A percentile compares a stretch with the other conserved stretches of the same genome.
Conservation (phyloP, 441 rosid genomes). For the Macaranga tanarius region DNA sequence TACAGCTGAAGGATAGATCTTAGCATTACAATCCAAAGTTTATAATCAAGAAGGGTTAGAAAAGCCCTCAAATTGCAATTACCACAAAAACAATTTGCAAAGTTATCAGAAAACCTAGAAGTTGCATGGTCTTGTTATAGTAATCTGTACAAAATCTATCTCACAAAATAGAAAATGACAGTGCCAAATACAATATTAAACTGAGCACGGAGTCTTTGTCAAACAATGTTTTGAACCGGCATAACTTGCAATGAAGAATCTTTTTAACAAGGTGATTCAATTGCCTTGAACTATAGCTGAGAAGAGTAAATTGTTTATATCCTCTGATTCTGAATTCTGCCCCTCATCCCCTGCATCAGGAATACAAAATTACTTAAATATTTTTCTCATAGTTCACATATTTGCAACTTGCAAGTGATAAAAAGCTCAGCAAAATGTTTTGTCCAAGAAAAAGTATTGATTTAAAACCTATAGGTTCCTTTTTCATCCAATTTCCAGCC, state of each 20-base stretch:
- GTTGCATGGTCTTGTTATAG: too few species aligned
- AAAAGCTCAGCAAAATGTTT: background rate
- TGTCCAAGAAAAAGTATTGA: background rate
- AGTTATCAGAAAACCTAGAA: too few species aligned
- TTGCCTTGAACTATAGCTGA: slow-evolving; percentile 63
- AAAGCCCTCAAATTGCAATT: too few species aligned
- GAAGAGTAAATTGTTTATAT: slow-evolving; percentile 74
- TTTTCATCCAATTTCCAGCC: background rate
- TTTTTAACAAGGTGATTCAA: slow-evolving; percentile 18
- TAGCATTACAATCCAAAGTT: too few species aligned
- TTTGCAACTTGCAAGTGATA: background rate
- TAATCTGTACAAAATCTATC: background rate
- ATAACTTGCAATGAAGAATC: background rate
- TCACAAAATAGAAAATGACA: too few species aligned
- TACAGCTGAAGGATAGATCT: too few species aligned
- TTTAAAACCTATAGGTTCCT: background rate
- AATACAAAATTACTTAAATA: slow-evolving; percentile 4
- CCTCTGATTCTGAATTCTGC: slow-evolving; percentile 50
- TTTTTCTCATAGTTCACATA: background rate
- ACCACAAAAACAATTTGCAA: too few species aligned
- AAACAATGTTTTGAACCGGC: background rate
- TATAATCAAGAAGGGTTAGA: too few species aligned
- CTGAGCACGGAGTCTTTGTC: background rate
- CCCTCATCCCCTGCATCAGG: slow-evolving; percentile 53
- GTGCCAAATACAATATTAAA: background rate